Evolutionary conservation across 495 filamentous ascomycete species (phyloP), one percentile per base, ranked within the genome.

Genomic region (Gamarada debralockiae): DNA sequence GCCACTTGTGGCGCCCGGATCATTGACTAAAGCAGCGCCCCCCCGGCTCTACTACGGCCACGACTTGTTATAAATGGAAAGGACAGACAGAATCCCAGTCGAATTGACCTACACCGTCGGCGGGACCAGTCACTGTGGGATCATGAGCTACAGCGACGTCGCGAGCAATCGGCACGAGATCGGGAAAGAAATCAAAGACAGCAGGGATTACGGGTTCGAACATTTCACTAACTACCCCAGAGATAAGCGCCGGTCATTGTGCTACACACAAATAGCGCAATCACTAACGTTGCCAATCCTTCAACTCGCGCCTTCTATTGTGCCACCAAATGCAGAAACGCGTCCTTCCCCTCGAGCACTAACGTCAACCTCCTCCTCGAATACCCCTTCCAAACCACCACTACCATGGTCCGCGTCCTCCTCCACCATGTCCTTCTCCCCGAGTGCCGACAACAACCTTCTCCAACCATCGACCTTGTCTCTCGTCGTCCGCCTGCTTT

Each of bases 161-260:
- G 21, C 15, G 48, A 52, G 34, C 37, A 52, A 23, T 52, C 37
- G 20, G 37, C 38, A 52, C 48, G 31, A 52, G 48, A 42, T 52
- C 48, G 37, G 22, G 38, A 24, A 41, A 42, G 23, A 8, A 5
- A 24, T 27, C 38, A 42, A n/a, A n/a, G n/a, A n/a, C n/a, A n/a
- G n/a, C n/a, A n/a, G n/a, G n/a, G n/a, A n/a, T n/a, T n/a, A n/a
- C n/a, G n/a, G n/a, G n/a, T n/a, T n/a, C n/a, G n/a, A n/a, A n/a
- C n/a, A n/a, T n/a, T n/a, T n/a, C n/a, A n/a, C n/a, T n/a, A n/a
- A n/a, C n/a, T n/a, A n/a, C n/a, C n/a, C n/a, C n/a, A n/a, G n/a
- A n/a, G n/a, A n/a, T n/a, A 43, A 22, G 17, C 31, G 31, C 7
- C 14, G 31, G 31, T 7, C 14, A 39, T 39, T 10, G 17, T 33